Base-by-base conservation (phyloP, 805 yeast species). In the Schwanniomyces polymorphus region DNA sequence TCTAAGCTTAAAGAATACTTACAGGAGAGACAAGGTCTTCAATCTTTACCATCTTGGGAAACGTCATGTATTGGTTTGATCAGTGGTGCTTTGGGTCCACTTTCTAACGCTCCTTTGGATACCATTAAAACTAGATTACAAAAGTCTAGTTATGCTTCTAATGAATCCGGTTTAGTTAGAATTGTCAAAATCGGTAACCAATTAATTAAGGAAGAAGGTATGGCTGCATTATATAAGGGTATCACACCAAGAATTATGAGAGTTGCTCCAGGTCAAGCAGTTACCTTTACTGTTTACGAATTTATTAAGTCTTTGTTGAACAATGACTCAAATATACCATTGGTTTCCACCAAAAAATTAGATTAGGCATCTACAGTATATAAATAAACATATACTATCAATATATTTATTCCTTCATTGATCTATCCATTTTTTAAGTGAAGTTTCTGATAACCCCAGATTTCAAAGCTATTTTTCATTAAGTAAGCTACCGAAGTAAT, bases 231-330 rank as follows among this genome's bases (percentile, higher is more conserved):
- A 43, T 64, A 64, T 51, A 64, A 64, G 46, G 99, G 99, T 74
- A 92, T 92, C 64, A 91, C 97, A 21, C 99, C 99, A 58, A 86
- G 99, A 75, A 92, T 92, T 58, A 91, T 92, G 96, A 86, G 99
- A 74, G 99, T 92, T 44, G 99, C 99, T 10, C 97, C 99, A 21
- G 99, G 99, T 52, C 99, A 92, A 74, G 97, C 98, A 46, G 98
- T 92, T 47, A 94, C 97, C 14, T 92, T 92, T 74, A 94, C 98
- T 7, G 97, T 94, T 38, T 92, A 92, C 70, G 99, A 92, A 74
- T 86, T 78, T 63, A 87, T 90, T 65, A 86, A 91, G 68, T 81
- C 77, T 18, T 73, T 76, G 42, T 78, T 91, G 65, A 63, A 49
- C 34, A 74, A 75, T 43, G 65, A 62, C 43, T 50, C 59, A 27